Conservation (phyloP, 208 protist species). For the Leishmania major region DNA sequence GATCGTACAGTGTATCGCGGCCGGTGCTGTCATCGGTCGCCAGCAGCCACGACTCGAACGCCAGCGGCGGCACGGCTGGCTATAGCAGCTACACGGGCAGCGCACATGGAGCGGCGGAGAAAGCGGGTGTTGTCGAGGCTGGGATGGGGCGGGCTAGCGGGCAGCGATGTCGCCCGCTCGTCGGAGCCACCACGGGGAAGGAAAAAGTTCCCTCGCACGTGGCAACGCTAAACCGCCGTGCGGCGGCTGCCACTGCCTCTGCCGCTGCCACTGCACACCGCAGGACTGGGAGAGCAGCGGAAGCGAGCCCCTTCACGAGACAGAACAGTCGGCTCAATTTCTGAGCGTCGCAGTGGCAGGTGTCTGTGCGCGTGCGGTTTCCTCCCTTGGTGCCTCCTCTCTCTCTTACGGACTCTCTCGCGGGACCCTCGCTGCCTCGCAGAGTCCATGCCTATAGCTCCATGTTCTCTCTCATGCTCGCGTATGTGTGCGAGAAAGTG, state of each 20-base stretch:
- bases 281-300: background rate
- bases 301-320: background rate
- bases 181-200: background rate
- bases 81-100: background rate
- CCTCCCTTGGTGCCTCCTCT: background rate
- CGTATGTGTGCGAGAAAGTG: background rate
- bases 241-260: background rate
- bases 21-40: slow-evolving; percentile 26
- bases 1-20: slow-evolving; percentile 2
- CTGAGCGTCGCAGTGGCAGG: background rate
- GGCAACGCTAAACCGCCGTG: background rate
- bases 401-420: too few species aligned
- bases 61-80: slow-evolving; percentile 11
- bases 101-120: background rate
- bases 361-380: background rate
- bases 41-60: slow-evolving; percentile 17
- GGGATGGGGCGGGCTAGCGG: slow-evolving; percentile 9
- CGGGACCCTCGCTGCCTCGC: background rate
- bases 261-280: background rate
- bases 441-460: background rate
- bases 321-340: background rate
- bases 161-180: slow-evolving; percentile 4
- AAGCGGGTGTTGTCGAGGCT: background rate
- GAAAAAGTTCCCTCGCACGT: background rate
- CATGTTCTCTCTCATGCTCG: slow-evolving; percentile 24